Percentiles rank a stretch among this genome's conserved stretches.
phyloP scores from a whole-genome alignment of 2,329 filamentous ascomycete genomes.

The Penicillium aurantiogriseum region DNA sequence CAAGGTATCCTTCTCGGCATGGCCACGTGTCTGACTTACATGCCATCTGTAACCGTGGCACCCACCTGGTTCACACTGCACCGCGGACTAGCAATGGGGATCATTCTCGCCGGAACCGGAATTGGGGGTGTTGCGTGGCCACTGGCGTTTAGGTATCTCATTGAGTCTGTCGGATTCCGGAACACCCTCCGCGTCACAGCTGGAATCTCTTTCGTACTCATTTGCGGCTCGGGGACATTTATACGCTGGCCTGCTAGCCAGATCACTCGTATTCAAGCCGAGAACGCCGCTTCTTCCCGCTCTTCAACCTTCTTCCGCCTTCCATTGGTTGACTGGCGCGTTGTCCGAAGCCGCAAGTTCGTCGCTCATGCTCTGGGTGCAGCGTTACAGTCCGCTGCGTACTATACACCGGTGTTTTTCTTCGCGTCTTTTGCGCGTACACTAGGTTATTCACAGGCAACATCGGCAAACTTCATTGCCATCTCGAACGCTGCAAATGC shows the following conservation, averaged over 20 bases:
- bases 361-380: constrained; percentile 37
- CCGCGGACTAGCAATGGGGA: constrained; percentile 41
- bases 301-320: constrained; percentile 23
- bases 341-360: constrained; percentile 37
- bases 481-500: constrained; percentile 44
- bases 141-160: constrained; percentile 31
- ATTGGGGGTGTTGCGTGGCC: constrained; percentile 41
- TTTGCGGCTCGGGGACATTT: constrained; percentile 22
- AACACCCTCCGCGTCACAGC: constrained; percentile 39
- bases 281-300: constrained; percentile 16
- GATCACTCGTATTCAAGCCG: constrained; percentile 15
- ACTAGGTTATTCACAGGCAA: constrained; percentile 37
- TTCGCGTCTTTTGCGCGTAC: constrained; percentile 41
- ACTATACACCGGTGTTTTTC: constrained; percentile 42
- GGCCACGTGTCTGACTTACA: constrained; percentile 39
- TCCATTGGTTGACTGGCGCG: constrained; percentile 35
- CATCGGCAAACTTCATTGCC: constrained; percentile 41
- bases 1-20: constrained; percentile 41
- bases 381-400: constrained; percentile 40
- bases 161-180: constrained; percentile 37
- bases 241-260: constrained; percentile 30
- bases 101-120: constrained; percentile 40
- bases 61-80: constrained; percentile 40
- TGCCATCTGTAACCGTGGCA: constrained; percentile 39
- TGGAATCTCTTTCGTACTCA: constrained; percentile 31